Evolutionary conservation across 2,329 filamentous ascomycete species (phyloP).

Genomic region (Colletotrichum tropicicola): DNA sequence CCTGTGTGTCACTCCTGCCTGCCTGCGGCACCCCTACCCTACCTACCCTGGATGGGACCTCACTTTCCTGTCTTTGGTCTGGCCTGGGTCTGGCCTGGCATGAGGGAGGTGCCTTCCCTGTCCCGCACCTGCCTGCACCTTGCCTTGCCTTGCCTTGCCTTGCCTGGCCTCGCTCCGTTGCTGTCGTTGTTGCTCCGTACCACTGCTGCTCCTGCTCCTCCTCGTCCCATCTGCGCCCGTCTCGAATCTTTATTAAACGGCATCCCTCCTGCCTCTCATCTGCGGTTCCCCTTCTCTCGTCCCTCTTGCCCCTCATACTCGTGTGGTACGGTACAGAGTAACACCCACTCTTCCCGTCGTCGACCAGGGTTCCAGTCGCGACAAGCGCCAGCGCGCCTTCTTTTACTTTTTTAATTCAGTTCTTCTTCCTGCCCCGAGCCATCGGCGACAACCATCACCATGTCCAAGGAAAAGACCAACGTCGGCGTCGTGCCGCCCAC

Average conservation of each 20-base stretch:
- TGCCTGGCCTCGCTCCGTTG: neutral
- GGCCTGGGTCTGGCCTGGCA: conserved; percentile 1
- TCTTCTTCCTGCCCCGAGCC: neutral
- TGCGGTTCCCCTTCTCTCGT: neutral
- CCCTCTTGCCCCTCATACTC: conserved; percentile 21
- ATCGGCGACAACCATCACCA: neutral
- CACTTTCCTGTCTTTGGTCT: conserved; percentile 5
- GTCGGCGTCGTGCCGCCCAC: conserved; percentile 27
- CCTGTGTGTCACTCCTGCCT: neutral
- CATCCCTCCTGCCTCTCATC: conserved; percentile 9
- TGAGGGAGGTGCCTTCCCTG: neutral
- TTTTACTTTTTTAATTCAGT: neutral
- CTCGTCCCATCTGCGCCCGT: neutral
- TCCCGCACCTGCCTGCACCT: neutral
- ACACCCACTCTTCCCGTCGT: conserved; percentile 6
- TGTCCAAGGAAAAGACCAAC: conserved; percentile 25
- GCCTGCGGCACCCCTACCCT: neutral
- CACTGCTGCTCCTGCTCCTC: neutral
- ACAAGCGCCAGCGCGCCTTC: conserved; percentile 15
- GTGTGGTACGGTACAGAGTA: conserved; percentile 15
- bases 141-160: neutral
- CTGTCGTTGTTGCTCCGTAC: neutral
- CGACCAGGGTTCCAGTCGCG: conserved; percentile 24
- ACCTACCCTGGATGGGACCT: neutral
- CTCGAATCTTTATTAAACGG: conserved; percentile 24